phyloP scores from a whole-genome alignment of 805 yeast genomes.

The Wickerhamomyces rabaulensis region DNA sequence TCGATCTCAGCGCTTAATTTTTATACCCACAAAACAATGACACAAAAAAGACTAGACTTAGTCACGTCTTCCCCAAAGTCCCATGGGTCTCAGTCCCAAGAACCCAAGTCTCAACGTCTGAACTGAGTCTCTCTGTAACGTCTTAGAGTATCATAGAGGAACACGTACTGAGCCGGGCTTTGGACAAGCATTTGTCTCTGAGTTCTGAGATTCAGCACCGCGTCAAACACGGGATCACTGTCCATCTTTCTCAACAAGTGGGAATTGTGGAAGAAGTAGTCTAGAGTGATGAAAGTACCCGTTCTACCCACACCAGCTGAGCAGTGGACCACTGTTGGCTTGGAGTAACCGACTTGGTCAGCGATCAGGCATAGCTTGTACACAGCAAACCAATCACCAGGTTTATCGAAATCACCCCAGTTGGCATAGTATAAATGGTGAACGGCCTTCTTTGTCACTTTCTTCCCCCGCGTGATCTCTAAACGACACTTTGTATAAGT shows the following conservation, averaged over 20 bases:
- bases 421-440: slow-evolving; percentile 68
- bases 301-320: slow-evolving; percentile 98
- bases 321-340: slow-evolving; percentile 74
- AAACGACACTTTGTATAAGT: slow-evolving; percentile 16
- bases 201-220: slow-evolving; percentile 36
- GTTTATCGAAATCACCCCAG: slow-evolving; percentile 83
- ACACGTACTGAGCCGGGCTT: slow-evolving; percentile 39
- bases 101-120: background rate
- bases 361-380: slow-evolving; percentile 26
- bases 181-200: slow-evolving; percentile 48
- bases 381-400: slow-evolving; percentile 34
- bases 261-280: slow-evolving; percentile 32
- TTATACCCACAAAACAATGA: background rate
- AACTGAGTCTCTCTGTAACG: background rate
- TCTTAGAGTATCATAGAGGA: slow-evolving; percentile 35
- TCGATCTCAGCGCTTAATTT: background rate
- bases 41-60: background rate
- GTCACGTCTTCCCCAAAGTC: too few relatives aligned
- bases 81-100: too few relatives aligned
- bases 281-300: slow-evolving; percentile 77
- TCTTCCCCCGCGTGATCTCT: slow-evolving; percentile 31
- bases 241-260: background rate
- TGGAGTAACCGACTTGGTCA: background rate
- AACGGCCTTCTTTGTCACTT: slow-evolving; percentile 16
- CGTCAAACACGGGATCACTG: slow-evolving; percentile 33